Evolutionary conservation across 768 basidiomycete genomes (phyloP).

Genomic region (Suillus weaverae): DNA sequence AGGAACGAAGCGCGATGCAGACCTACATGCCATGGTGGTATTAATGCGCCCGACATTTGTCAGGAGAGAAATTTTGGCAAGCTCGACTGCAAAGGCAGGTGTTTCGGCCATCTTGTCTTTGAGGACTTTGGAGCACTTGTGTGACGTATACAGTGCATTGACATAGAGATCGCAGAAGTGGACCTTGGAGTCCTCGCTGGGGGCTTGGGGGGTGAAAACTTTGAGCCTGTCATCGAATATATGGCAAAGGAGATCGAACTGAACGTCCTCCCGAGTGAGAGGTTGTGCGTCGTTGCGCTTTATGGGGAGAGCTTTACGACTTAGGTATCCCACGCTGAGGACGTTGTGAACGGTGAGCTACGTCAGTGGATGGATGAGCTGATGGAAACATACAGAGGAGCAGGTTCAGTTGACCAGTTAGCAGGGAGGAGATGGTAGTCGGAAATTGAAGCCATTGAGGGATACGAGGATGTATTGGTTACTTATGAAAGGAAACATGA

Average conservation of each 20-base stretch:
- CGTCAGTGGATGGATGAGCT: conserved; percentile 12
- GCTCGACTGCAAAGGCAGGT: conserved; percentile 73
- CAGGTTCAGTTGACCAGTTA: conserved; percentile 49
- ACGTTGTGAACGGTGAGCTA: conserved; percentile 8
- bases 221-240: conserved; percentile 70
- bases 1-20: conserved; percentile 10
- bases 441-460: conserved; percentile 48
- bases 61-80: conserved; percentile 80
- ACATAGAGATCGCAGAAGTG: conserved; percentile 85
- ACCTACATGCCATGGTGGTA: conserved; percentile 85
- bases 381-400: conserved; percentile 49
- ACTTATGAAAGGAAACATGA: conserved; percentile 25
- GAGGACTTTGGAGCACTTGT: conserved; percentile 84
- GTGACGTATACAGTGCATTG: conserved; percentile 75
- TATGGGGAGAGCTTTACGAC: conserved; percentile 67
- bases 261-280: conserved; percentile 79
- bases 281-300: conserved; percentile 84
- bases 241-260: conserved; percentile 79
- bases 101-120: conserved; percentile 86
- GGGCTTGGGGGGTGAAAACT: conserved; percentile 70
- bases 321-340: conserved; percentile 56
- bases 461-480: conserved; percentile 26
- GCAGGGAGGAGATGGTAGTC: conserved; percentile 30
- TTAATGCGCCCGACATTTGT: conserved; percentile 92
- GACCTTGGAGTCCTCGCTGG: conserved; percentile 50